Percentiles rank a stretch among this genome's conserved stretches.
Evolutionary conservation across 148 eudicot species (phyloP).

Genomic region (Drosera capensis): DNA sequence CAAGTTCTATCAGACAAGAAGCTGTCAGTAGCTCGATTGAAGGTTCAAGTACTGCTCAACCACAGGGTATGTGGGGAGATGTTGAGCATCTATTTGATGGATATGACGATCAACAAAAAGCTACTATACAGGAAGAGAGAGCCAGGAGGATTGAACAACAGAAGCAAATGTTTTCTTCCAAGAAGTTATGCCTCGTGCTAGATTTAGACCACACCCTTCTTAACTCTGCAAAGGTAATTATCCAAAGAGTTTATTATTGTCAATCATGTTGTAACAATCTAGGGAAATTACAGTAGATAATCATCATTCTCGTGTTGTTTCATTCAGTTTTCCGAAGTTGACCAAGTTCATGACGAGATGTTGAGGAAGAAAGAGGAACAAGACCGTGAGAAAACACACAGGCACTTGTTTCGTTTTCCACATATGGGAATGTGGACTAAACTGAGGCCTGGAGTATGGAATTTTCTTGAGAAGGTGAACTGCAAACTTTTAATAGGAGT

Average conservation of each 20-base stretch:
- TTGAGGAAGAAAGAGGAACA: constrained; percentile 93
- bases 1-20: constrained; percentile 17
- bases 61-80: constrained; percentile 61
- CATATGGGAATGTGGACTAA: constrained; percentile 99
- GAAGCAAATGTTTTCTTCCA: constrained; percentile 71
- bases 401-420: constrained; percentile 86
- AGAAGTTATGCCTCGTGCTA: constrained; percentile 85
- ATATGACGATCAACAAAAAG: constrained; percentile 76
- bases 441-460: constrained; percentile 95
- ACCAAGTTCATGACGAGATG: constrained; percentile 73
- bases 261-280: not conserved
- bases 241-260: not conserved
- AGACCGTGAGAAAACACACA: constrained; percentile 73
- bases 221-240: constrained; percentile 88
- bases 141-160: constrained; percentile 83
- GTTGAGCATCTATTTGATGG: constrained; percentile 85
- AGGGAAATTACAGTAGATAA: not conserved
- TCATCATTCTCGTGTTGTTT: not conserved
- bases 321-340: constrained; percentile 74
- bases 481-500: no score
- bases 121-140: constrained; percentile 83
- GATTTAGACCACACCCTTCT: constrained; percentile 98
- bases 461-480: constrained; percentile 97
- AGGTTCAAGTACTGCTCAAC: constrained; percentile 27
- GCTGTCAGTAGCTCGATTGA: constrained; percentile 32